Base-by-base conservation (phyloP, 495 filamentous ascomycete species). In the Schizothecium vesticola region DNA sequence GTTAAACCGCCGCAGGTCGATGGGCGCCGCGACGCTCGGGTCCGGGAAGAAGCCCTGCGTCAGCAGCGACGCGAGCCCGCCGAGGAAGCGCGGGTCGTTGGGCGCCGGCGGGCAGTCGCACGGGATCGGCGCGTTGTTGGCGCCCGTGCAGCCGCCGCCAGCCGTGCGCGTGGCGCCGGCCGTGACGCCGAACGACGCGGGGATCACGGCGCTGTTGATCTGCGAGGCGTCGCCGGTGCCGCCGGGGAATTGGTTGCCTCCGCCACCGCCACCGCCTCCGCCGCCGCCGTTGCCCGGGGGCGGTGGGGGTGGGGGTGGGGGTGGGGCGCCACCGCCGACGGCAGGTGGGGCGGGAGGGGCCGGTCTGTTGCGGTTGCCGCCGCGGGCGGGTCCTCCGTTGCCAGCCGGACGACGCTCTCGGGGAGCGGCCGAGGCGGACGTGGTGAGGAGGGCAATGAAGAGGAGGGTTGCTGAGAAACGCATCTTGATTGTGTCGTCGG, bases 41-140 rank as follows among this genome's bases (percentile, higher is more conserved):
- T 69, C 64, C 11, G 71, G 72, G 72, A 74, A 74, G 74, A 74
- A 76, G 63, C 74, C 74, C 67, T 71, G 65, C 55, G 63, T 31
- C 51, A 65, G 60, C 10, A 61, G 60, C 11, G 60, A n/a, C 16
- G 59, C 43, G 25, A 75, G 68, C 55, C 67, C 65, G 7, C 29
- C 62, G 51, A 74, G 64, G 63, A 76, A 76, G 7, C 56, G 58
- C 8, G 74, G 70, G 65, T 72, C 69, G 59, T 64, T 63, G 4
- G 67, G 64, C 3, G 58, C 59, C 1, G 74, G 74, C 23, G 72
- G 72, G 70, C 74, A 76, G 66, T 58, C 56, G 68, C 70, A 74
- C 7, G 72, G 72, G 63, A 76, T 76, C 11, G 61, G 68, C 56
- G 66, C 68, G 62, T 69, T 59, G 66, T 67, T 66, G 69, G 64